Base-by-base conservation (phyloP, 805 yeast species). In the Metschnikowia hibisci region DNA sequence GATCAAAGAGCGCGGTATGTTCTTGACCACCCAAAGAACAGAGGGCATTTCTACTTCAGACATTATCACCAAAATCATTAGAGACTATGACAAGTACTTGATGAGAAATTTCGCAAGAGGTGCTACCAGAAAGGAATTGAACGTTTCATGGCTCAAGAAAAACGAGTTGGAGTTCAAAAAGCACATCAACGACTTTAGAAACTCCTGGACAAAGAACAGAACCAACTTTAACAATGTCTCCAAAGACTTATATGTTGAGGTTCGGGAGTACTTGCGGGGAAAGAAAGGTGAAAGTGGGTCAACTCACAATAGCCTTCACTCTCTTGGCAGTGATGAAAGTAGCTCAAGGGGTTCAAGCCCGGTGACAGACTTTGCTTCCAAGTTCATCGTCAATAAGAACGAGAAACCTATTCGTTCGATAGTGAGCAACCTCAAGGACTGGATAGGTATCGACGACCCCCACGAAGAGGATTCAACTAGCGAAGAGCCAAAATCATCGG, bases 81-180 rank as follows among this genome's bases (percentile, higher is more conserved):
- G 93, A 55, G 98, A 93, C 67, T 93, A 93, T 67, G 99, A 93
- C 71, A 88, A 90, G 68, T 93, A 93, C 64, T 72, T 93, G 63
- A 84, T 91, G 93, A 81, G 99, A 62, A 93, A 93, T 69, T 91
- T 93, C 66, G 96, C 96, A 12, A 78, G 99, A 53, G 99, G 99
- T 37, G 98, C 96, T 9, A 86, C 97, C 2, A 78, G 99, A 59
- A 88, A 93, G 63, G 99, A 93, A 58, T 77, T 93, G 57, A 93
- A 93, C 59, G 98, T 93, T 15, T 85, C 96, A 25, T 93, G 99
- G 99, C 74, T 93, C 55, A 93, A 93, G 69, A 93, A 93, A 66
- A 93, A 93, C 64, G 99, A 93, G 69, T 74, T 93, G 54, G 99
- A 93, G 50, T 77, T 93, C 67, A 89, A 87, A 63, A 87, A 89